Evolutionary conservation across 2,329 filamentous ascomycete genomes (phyloP), one percentile per base, ranked within the genome.

Genomic region (Fusarium paranaense): DNA sequence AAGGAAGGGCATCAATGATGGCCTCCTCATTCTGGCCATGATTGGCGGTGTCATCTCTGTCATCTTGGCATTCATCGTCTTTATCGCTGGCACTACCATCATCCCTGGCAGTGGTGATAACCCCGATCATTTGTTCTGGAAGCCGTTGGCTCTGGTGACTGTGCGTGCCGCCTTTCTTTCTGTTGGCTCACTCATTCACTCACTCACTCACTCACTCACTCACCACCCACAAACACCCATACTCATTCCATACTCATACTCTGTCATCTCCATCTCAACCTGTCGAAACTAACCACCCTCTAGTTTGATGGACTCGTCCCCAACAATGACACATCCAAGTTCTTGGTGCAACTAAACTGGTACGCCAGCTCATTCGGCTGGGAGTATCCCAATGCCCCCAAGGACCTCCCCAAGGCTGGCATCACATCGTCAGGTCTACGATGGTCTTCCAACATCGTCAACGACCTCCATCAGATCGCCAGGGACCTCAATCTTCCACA

Each of bases 271-370:
- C 1, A 57, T 50, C 45, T 35, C 62, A 54, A 2, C 52, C 18
- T 22, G 52, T 47, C 5, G 10, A 50, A 13, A 47, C 63, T 64
- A 18, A 76, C 69, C 27, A 32, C 37, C 37, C 10, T 38, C 18
- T 38, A 79, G 78, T 79, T 79, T 68, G 70, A 79, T 20, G 78
- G 78, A 52, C 67, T 79, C 5, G 54, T 79, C 6, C 64, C 76
- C 60, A 79, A 77, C 61, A 78, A 78, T 66, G 75, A 76, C 33
- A 71, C 70, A 16, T 76, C 78, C 32, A 64, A 72, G 54, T 78
- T 79, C 62, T 64, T 79, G 32, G 76, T 79, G 22, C 76, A 76
- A 52, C 37, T 79, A 27, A 66, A 77, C 54, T 79, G 76, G 78
- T 79, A 76, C 54, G 69, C 71, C 30, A 75, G 62, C 56, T 74